Evolutionary conservation across 2,329 filamentous ascomycete genomes (phyloP), one percentile per base, ranked within the genome.

Genomic region (Sclerotinia borealis): DNA sequence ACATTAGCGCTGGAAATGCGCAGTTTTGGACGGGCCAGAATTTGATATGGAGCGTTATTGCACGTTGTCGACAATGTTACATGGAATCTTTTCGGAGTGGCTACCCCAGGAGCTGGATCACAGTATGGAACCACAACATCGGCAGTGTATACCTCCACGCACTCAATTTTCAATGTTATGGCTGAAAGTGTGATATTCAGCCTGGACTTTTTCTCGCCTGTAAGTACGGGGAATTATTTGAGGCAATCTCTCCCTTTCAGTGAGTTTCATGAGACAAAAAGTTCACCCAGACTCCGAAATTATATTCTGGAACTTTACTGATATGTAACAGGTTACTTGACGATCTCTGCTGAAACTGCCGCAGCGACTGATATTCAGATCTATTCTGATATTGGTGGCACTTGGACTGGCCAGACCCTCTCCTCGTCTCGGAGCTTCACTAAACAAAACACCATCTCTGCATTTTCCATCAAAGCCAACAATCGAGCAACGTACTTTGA

Each of bases 171-270:
- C 56, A 65, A 65, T 17, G 51, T 75, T 8, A 63, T 61, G 50
- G 73, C 72, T 6, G 72, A 69, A 9, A 31, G 61, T 17, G 68
- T 69, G 4, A 67, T 64, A 2, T 69, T 76, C 47, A 69, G 65
- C 0, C 67, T 76, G 45, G 74, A 75, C 64, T 76, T 76, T 66
- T 75, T 76, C 65, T 75, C 72, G 3, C 75, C 75, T 1, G 72
- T 76, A 3, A 70, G 70, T 4, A 68, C 70, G 0, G 65, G 66
- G n/a, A 70, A 76, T 59, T 75, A 74, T 63, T 59, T 70, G 17
- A 66, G 72, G 15, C 74, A 76, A 61, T 75, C 73, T 10, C 64
- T 76, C n/a, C 75, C 74, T 29, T 76, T 74, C 31, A 73, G 70
- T 39, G 74, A 76, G 34, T 69, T 67, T 22, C 19, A 63, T 52